A percentile compares a stretch with the other conserved stretches of the same genome.
Conservation (phyloP, 2,329 filamentous ascomycete genomes). For the Colletotrichum caudatum region DNA sequence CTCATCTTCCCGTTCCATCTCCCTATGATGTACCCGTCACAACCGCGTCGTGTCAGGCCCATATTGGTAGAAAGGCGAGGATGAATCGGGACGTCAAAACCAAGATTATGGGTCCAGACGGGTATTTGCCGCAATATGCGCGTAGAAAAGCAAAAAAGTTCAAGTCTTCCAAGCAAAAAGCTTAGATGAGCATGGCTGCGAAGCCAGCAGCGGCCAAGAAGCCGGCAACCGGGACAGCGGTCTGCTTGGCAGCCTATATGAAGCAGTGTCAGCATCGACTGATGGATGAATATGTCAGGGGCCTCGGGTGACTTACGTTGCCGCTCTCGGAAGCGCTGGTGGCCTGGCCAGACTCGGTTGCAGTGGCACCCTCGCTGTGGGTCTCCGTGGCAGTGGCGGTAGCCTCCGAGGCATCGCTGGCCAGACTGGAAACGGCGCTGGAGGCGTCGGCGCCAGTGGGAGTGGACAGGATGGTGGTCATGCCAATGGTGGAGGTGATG, state of each 20-base stretch:
- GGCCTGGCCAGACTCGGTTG: slow-evolving; percentile 21
- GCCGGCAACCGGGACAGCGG: slow-evolving; percentile 58
- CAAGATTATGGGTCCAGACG: slow-evolving; percentile 50
- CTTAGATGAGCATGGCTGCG: slow-evolving; percentile 62
- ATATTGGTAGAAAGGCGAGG: slow-evolving; percentile 43
- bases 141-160: slow-evolving; percentile 41
- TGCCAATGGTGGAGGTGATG: slow-evolving; percentile 38
- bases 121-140: slow-evolving; percentile 59
- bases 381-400: slow-evolving; percentile 35
- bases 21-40: slow-evolving; percentile 34
- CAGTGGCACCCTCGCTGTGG: slow-evolving; percentile 4
- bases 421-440: slow-evolving; percentile 44
- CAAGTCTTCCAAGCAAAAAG: slow-evolving; percentile 8
- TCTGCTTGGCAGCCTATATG: slow-evolving; percentile 46
- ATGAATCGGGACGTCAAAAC: slow-evolving; percentile 37
- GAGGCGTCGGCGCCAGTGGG: slow-evolving; percentile 44
- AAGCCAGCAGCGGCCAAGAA: slow-evolving; percentile 63
- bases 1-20: slow-evolving; percentile 29
- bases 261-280: slow-evolving; percentile 4
- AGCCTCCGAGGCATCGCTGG: slow-evolving; percentile 34
- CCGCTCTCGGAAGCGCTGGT: slow-evolving; percentile 32
- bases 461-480: slow-evolving; percentile 46
- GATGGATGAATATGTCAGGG: neutral
- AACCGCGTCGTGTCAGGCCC: slow-evolving; percentile 22
- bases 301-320: slow-evolving; percentile 44